A percentile compares a stretch with the other conserved stretches of the same genome.
Evolutionary conservation across 306 rosid genomes (phyloP).

Genomic region (Casuarina cunninghamiana): DNA sequence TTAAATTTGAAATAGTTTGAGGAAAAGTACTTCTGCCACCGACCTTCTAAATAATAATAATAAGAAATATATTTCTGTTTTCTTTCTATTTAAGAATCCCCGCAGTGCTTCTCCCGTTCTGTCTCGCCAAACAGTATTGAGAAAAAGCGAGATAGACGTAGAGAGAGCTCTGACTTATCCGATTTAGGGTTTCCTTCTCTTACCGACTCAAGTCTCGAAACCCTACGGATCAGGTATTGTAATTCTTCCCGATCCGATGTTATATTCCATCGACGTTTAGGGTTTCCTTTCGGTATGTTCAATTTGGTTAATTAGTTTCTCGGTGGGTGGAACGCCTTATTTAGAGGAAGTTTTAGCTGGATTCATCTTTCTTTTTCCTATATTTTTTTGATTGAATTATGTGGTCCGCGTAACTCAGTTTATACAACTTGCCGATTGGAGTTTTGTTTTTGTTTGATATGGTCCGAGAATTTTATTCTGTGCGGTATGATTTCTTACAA

Average conservation of each 20-base stretch:
- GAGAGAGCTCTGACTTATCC: slow-evolving; percentile 41
- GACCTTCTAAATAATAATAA: no score
- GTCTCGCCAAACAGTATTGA: slow-evolving; percentile 19
- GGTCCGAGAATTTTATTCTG: neutral
- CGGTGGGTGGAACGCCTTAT: neutral
- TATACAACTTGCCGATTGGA: neutral
- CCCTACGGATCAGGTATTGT: slow-evolving; percentile 66
- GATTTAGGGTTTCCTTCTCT: slow-evolving; percentile 40
- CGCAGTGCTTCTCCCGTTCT: neutral
- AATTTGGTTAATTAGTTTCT: neutral
- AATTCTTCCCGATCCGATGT: neutral
- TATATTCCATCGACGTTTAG: neutral
- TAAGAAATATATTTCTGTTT: no score
- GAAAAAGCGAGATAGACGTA: slow-evolving; percentile 18
- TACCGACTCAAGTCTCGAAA: slow-evolving; percentile 21
- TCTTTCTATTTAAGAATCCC: no score
- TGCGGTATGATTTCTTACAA: neutral
- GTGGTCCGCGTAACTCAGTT: neutral
- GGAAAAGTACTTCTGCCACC: no score
- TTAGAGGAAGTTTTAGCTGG: neutral
- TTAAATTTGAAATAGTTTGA: no score
- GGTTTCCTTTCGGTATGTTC: neutral
- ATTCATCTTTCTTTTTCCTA: neutral
- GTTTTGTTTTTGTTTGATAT: neutral
- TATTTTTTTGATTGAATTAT: neutral